Base-by-base conservation (phyloP, 257 asterid species). In the Jaltomata sinuosa region DNA sequence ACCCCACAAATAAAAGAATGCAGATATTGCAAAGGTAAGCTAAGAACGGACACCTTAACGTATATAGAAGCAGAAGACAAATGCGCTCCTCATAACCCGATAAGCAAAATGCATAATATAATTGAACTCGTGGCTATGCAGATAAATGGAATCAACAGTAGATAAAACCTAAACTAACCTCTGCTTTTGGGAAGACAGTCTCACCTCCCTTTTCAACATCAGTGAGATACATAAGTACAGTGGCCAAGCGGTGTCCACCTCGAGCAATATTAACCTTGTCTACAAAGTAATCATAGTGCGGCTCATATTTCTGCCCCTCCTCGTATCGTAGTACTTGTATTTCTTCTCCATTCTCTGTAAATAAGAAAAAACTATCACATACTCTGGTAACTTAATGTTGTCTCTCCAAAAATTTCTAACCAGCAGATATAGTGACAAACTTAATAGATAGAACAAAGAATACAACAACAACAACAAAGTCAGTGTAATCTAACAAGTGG, bases 141-240 rank as follows among this genome's bases (percentile, higher is more conserved):
- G 59, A 45, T 47, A 16, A 76, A 47, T 12, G 81, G 42, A 76
- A 76, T 47, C 42, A 47, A 47, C 16, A 45, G 61, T 1, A 76
- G 22, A 76, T 76, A 76, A 47, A 27, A 47, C 59, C 10, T 27
- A 62, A 81, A 88, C 96, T 87, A 89, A 97, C 99, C 99, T 95
- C 97, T 6, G 98, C 98, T 4, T 92, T 84, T 15, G 99, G 99
- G 87, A 97, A 97, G 71, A 94, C 95, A 68, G 98, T 97, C 92
- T 95, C 99, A 54, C 98, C 99, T 65, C 99, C 99, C 87, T 94
- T 94, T 84, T 83, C 93, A 36, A 97, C 99, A 88, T 97, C 97
- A 3, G 90, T 86, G 31, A 95, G 98, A 90, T 97, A 97, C 98
- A 97, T 90, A 81, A 95, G 93, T 83, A 97, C 95, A 12, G 99